Evolutionary conservation across 2,329 filamentous ascomycete genomes (phyloP), one percentile per base, ranked within the genome.

Genomic region (Tympanopsis confertula): DNA sequence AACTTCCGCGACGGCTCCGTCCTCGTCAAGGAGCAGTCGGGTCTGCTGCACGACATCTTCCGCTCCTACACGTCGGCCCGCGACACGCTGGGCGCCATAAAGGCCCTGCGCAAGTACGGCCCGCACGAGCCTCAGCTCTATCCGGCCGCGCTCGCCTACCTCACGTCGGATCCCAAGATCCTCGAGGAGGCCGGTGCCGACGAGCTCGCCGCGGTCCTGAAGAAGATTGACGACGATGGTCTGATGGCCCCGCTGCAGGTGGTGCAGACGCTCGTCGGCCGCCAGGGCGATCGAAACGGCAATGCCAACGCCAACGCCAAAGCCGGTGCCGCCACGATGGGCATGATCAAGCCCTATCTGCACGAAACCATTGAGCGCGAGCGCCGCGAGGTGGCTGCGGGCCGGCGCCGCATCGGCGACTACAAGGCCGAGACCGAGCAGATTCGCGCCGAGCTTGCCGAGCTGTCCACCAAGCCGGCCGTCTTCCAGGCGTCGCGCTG

Each of bases 161-260:
- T 98, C 50, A 89, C 88, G 1, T 94, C 87, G 0, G 86, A 86
- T 39, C 71, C 83, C 0, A 68, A 76, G 19, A 78, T 94, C 10
- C 73, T 98, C 0, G 75, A 86, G 36, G 89, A 95, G 56, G 87
- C 86, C 0, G 88, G 88, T 0, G 66, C 71, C 1, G 80, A 86
- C 36, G 89, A 96, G 59, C 69, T 98, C 5, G 74, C 86, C 39
- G 68, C 65, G 1, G 81, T 98, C 2, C 69, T 98, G 12, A 72
- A 77, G 45, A 88, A 85, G 50, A 96, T 98, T 47, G 86, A 95
- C 53, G 73, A 82, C 44, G 87, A 94, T 49, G 82, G 86, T 1
- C 73, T 98, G 26, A 91, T 98, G 85, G 89, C 91, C 1, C 91
- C 91, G 1, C 66, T 98, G 3, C 91, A 98, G 56, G 91, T 98